phyloP scores from a whole-genome alignment of 1,284 basidiomycete genomes.

The Papiliotrema laurentii region DNA sequence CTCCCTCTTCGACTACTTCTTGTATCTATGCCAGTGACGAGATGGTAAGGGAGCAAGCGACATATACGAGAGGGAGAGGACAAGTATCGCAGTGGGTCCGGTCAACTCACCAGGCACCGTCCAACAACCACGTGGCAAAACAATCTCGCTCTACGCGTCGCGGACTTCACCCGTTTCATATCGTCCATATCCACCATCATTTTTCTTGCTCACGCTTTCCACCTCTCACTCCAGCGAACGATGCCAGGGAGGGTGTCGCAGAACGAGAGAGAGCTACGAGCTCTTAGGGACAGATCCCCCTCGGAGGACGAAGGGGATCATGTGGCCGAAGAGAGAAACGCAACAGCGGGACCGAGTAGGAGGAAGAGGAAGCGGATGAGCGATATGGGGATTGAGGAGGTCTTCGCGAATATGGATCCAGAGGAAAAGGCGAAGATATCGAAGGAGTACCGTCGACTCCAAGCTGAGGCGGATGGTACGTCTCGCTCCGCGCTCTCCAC shows the following conservation, averaged over 20 bases:
- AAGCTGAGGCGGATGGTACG: slow-evolving; percentile 34
- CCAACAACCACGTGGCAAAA: no score
- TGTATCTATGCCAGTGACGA: no score
- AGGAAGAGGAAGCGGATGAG: slow-evolving; percentile 1
- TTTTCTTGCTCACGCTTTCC: no score
- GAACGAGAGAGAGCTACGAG: neutral
- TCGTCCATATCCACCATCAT: neutral
- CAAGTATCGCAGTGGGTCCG: no score
- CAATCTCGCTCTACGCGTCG: no score
- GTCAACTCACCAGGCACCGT: no score
- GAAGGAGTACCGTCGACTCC: slow-evolving; percentile 22
- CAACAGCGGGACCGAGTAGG: neutral
- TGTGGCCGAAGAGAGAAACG: neutral
- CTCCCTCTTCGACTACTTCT: no score
- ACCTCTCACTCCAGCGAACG: neutral
- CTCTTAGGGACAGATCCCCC: neutral
- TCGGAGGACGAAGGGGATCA: neutral
- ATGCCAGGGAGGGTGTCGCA: neutral
- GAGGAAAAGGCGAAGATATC: slow-evolving; percentile 21
- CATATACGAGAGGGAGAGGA: no score
- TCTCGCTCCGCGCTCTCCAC: no score
- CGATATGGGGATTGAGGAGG: slow-evolving; percentile 15
- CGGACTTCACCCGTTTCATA: neutral
- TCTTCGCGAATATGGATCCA: slow-evolving; percentile 24
- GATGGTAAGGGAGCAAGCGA: no score